Conservation (phyloP, 306 rosid genomes). For the Astragalus glycyphyllos region DNA sequence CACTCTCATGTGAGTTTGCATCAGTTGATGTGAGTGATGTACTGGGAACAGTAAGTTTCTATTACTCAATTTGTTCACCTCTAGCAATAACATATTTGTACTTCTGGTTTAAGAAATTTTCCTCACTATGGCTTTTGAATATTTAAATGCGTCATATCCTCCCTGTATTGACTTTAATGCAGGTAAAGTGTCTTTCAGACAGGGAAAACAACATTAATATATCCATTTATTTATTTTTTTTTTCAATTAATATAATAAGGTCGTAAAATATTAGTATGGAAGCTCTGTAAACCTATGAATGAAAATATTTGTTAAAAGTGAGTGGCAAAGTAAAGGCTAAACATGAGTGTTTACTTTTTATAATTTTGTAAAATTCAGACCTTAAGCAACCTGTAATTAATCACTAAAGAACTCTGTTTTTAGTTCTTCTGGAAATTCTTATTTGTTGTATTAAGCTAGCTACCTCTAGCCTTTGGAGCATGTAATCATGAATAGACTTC, state of each 20-base stretch:
- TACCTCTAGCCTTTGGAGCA: constrained; percentile 12
- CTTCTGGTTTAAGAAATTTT: constrained; percentile 38
- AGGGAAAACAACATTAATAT: constrained; percentile 14
- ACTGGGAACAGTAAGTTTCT: constrained; percentile 96
- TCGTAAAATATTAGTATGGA: constrained; percentile 21
- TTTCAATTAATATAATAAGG: constrained; percentile 2
- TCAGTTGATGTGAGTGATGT: constrained; percentile 88
- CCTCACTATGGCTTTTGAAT: constrained; percentile 4
- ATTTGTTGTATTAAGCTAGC: constrained; percentile 13
- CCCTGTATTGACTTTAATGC: constrained; percentile 7
- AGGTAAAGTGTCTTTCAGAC: constrained; percentile 23
- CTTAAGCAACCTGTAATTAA: constrained; percentile 30
- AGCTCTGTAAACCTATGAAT: constrained; percentile 4
- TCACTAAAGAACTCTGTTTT: constrained; percentile 18
- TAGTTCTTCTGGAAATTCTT: constrained; percentile 24
- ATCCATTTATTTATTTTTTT: constrained; percentile 22
- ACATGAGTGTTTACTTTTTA: constrained; percentile 18
- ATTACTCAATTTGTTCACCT: constrained; percentile 41
- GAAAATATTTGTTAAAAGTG: constrained; percentile 11
- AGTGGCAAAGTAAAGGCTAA: constrained; percentile 6
- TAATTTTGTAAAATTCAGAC: constrained; percentile 25
- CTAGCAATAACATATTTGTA: constrained; percentile 22
- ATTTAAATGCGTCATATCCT: constrained; percentile 11
- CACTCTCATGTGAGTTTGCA: constrained; percentile 97
- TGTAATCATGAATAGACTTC: constrained; percentile 23